Evolutionary conservation across 2,329 filamentous ascomycete species (phyloP), one percentile per base, ranked within the genome.

Genomic region (Stachybotrys chartarum): DNA sequence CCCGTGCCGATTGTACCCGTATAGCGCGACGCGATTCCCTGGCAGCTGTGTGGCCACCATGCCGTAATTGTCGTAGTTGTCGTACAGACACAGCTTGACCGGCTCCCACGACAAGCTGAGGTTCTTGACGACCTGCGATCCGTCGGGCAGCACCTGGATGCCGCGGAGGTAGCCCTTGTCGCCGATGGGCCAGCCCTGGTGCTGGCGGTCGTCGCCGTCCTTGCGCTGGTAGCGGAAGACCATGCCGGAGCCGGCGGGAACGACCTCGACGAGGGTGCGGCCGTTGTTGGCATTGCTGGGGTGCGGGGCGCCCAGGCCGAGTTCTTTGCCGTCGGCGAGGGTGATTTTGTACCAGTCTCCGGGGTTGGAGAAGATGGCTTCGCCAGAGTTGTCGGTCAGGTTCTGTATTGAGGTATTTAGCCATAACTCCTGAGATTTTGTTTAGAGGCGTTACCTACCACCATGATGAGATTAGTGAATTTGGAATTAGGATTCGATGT

Each of bases 101-200:
- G 52, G 52, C 17, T 53, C 52, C 42, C 44, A 53, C 45, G 52
- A 53, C 30, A 53, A 39, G 52, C 52, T 53, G 42, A 53, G 6
- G 30, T 53, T 53, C 42, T 24, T 7, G 24, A 53, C 48, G 24
- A 47, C 42, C 31, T 53, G 42, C 11, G 42, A 7, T 5, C 52
- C 52, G 30, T 53, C 52, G 39, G 52, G 30, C 30, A 7, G n/a
- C 35, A 53, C 52, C 44, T 53, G 52, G 11, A 53, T 3, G n/a
- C 52, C 52, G 30, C 52, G 52, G 18, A 53, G 52, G 31, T 53
- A 53, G 44, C 52, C 52, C 30, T 53, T 53, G 52, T 53, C 52
- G 44, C 52, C 52, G 17, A 48, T 48, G 7, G 52, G 52, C 52
- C 52, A 53, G 16, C 52, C 52, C 24, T 32, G 44, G 44, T 16